Conservation (phyloP, 2,329 filamentous ascomycete genomes). For the Botrytis paeoniae region DNA sequence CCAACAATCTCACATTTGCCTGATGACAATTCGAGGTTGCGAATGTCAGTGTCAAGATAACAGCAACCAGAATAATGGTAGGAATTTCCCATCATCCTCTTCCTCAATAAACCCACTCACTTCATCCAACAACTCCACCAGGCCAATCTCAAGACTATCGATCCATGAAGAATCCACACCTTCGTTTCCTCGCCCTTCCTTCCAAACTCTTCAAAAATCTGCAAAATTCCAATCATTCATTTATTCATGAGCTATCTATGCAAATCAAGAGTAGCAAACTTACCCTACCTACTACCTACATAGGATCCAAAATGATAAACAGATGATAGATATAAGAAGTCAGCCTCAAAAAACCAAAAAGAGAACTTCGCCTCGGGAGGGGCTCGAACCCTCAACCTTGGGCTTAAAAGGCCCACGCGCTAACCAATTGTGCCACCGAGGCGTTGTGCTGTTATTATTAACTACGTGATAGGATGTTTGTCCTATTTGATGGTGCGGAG, state of each 20-base stretch:
- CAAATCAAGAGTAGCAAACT: not conserved
- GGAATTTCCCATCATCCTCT: not conserved
- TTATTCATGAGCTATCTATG: not conserved
- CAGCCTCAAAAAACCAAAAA: not conserved
- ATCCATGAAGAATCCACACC: not conserved
- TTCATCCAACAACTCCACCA: not conserved
- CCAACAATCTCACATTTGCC: not conserved
- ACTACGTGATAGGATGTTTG: not conserved
- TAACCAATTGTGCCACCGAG: constrained; percentile 20
- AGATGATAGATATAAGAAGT: not conserved
- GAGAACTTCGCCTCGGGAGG: not conserved
- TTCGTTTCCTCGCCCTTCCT: not conserved
- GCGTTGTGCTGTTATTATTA: not conserved
- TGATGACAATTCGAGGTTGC: not conserved
- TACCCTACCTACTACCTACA: not conserved
- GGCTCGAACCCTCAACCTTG: constrained; percentile 19
- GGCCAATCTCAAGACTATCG: not conserved
- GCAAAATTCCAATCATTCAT: not conserved
- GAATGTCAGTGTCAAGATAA: not conserved
- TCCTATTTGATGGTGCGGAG: not conserved
- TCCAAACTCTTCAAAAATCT: not conserved
- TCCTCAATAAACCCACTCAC: not conserved
- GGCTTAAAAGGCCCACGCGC: constrained; percentile 20
- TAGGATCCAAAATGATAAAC: not conserved
- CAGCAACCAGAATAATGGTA: not conserved